Evolutionary conservation across 768 basidiomycete species (phyloP).

Genomic region (Clitopilus hobsonii): DNA sequence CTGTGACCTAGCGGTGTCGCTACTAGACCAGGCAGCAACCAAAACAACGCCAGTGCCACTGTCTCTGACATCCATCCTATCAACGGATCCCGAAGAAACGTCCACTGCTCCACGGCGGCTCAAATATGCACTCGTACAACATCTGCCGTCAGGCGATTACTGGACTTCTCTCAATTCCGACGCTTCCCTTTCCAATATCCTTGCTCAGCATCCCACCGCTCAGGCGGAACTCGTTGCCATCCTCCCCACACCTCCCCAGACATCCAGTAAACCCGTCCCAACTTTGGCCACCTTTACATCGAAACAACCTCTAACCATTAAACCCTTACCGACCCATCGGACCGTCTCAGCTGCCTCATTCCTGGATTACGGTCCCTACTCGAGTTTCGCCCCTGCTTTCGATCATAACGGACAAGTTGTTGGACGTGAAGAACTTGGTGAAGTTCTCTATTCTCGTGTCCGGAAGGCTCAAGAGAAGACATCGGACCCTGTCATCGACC

Average conservation of each 20-base stretch:
- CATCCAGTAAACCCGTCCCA: constrained; percentile 29
- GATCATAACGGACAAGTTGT: constrained; percentile 75
- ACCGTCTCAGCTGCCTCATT: constrained; percentile 62
- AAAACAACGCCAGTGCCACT: constrained; percentile 40
- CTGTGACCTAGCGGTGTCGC: constrained; percentile 66
- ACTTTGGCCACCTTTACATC: constrained; percentile 58
- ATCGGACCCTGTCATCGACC: constrained; percentile 20
- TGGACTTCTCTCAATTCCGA: constrained; percentile 69
- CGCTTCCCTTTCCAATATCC: constrained; percentile 27
- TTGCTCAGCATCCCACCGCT: constrained; percentile 53
- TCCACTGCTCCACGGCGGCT: constrained; percentile 30
- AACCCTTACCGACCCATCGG: constrained; percentile 44
- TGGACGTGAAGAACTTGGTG: constrained; percentile 56
- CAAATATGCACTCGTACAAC: constrained; percentile 76
- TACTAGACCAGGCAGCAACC: constrained; percentile 67
- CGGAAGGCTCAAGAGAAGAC: constrained; percentile 31
- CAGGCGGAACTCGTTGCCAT: constrained; percentile 76
- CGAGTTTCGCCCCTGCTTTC: constrained; percentile 76
- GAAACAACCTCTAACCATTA: constrained; percentile 32
- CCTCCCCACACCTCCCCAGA: constrained; percentile 55
- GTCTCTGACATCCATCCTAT: constrained; percentile 39
- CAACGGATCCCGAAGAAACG: constrained; percentile 8
- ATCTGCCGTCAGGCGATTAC: constrained; percentile 70
- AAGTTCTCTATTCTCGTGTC: constrained; percentile 50
- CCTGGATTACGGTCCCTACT: constrained; percentile 72